A percentile compares a stretch with the other conserved stretches of the same genome.
Evolutionary conservation across 176 grass and related monocot species (phyloP).

Genomic region (Carex parvula): DNA sequence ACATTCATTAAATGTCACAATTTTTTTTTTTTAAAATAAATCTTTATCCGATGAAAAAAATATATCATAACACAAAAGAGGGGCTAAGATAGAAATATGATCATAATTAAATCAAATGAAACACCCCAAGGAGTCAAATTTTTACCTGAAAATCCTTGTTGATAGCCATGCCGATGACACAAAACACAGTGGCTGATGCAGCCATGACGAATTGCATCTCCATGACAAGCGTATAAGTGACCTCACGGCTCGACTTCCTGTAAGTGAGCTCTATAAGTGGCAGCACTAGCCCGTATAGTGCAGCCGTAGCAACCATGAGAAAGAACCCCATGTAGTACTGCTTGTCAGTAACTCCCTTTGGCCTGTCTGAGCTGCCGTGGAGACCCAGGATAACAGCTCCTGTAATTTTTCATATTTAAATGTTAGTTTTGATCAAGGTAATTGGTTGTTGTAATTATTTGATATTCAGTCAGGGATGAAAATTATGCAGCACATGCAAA

Average conservation of each 20-base stretch:
- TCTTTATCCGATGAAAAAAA: neutral
- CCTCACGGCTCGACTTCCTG: conserved; percentile 18
- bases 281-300: conserved; percentile 36
- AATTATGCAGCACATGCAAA: neutral
- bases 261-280: conserved; percentile 42
- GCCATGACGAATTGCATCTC: conserved; percentile 51
- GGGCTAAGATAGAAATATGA: neutral
- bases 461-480: neutral
- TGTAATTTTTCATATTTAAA: neutral
- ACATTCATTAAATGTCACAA: no score
- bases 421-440: neutral
- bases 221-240: conserved; percentile 38
- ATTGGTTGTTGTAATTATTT: neutral
- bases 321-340: conserved; percentile 35
- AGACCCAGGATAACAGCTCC: conserved; percentile 25
- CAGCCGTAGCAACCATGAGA: conserved; percentile 34
- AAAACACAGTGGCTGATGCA: conserved; percentile 34
- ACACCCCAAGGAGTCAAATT: neutral
- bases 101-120: neutral
- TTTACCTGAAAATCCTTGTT: conserved; percentile 24
- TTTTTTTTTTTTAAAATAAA: no score
- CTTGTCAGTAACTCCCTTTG: neutral
- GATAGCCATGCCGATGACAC: conserved; percentile 23
- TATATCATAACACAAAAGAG: neutral
- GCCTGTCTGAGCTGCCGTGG: neutral